Conservation (phyloP, 2,329 filamentous ascomycete genomes). For the Fusarium chaquense region DNA sequence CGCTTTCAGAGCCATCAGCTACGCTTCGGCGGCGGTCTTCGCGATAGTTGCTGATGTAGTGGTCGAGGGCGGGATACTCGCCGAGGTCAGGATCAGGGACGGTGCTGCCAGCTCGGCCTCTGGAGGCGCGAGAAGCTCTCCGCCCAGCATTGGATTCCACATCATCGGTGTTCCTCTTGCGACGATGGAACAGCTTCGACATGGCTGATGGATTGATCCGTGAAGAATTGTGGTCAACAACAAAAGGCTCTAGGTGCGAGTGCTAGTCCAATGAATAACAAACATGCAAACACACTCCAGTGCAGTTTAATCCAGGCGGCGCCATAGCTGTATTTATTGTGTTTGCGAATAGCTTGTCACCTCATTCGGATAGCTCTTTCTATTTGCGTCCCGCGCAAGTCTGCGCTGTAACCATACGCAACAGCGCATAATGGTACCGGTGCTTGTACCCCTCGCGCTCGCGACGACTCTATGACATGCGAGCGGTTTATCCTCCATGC, state of each 20-base stretch:
- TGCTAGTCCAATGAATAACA: neutral
- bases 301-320: neutral
- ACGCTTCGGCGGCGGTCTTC: conserved; percentile 29
- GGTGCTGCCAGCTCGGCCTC: conserved; percentile 13
- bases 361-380: conserved; percentile 3
- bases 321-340: conserved; percentile 25
- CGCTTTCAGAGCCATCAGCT: conserved; percentile 5
- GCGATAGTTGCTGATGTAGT: conserved; percentile 36
- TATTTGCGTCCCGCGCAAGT: neutral
- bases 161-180: conserved; percentile 24
- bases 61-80: conserved; percentile 32
- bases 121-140: conserved; percentile 28
- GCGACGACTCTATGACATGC: conserved; percentile 18
- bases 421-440: neutral
- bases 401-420: neutral
- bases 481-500: conserved; percentile 9
- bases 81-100: conserved; percentile 20
- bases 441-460: neutral
- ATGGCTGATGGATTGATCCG: conserved; percentile 1
- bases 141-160: conserved; percentile 23
- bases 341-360: neutral
- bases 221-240: neutral
- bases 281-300: neutral
- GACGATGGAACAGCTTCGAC: conserved; percentile 29
- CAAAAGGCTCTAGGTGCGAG: neutral